Evolutionary conservation across 1,284 basidiomycete genomes (phyloP).

Genomic region (Dichomitus squalens): DNA sequence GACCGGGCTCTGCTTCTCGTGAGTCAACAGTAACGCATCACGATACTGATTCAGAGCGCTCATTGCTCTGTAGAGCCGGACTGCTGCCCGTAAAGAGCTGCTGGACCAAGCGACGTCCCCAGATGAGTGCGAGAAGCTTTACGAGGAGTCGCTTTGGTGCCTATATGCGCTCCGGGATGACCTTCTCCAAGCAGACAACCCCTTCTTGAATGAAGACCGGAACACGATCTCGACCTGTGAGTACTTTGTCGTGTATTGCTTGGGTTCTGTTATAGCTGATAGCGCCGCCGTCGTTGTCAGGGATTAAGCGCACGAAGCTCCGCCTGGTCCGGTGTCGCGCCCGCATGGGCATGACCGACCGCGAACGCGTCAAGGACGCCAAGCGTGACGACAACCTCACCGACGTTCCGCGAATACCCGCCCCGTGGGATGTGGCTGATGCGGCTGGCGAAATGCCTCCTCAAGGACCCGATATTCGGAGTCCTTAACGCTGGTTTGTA

Average conservation of each 20-base stretch:
- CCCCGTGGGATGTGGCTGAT: constrained; percentile 60
- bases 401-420: constrained; percentile 69
- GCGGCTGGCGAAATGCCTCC: neutral
- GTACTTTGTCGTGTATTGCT: neutral
- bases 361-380: constrained; percentile 69
- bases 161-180: constrained; percentile 92
- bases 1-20: constrained; percentile 76
- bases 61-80: constrained; percentile 69
- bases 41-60: neutral
- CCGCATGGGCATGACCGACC: constrained; percentile 71
- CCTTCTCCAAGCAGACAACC: constrained; percentile 80
- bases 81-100: constrained; percentile 90
- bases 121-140: constrained; percentile 89
- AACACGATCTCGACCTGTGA: constrained; percentile 80
- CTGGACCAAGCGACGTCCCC: constrained; percentile 74
- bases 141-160: constrained; percentile 94
- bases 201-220: constrained; percentile 84
- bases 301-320: constrained; percentile 83
- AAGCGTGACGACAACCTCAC: constrained; percentile 73
- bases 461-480: neutral
- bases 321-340: constrained; percentile 71
- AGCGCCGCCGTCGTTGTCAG: constrained; percentile 41
- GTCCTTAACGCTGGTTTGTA: neutral
- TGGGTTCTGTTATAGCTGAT: neutral
- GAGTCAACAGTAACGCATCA: constrained; percentile 24